A percentile compares a stretch with the other conserved stretches of the same genome.
Evolutionary conservation across 352 stramenopile species (phyloP).

Genomic region (Phytophthora parvispora): DNA sequence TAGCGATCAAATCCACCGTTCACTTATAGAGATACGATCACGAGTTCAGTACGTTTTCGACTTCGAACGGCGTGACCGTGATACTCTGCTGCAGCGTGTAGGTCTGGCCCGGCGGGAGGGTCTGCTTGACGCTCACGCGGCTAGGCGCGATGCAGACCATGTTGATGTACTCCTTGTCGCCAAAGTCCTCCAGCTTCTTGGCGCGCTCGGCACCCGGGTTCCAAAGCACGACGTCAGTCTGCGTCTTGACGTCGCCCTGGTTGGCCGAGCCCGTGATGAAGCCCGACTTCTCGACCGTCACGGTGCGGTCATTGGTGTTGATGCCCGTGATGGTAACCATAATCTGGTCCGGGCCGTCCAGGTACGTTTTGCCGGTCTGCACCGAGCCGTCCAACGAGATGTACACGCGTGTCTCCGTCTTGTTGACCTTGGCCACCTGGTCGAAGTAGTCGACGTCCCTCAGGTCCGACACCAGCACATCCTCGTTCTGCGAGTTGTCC

Average conservation of each 20-base stretch:
- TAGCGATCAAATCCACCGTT: too few species aligned
- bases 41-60: conserved; percentile 3
- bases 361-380: conserved; percentile 92
- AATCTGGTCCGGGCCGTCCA: conserved; percentile 64
- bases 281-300: conserved; percentile 74
- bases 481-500: conserved; percentile 70
- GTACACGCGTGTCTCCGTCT: conserved; percentile 63
- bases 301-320: conserved; percentile 52
- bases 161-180: conserved; percentile 93
- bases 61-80: conserved; percentile 25
- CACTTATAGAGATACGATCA: too few species aligned
- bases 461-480: conserved; percentile 83
- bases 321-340: conserved; percentile 62
- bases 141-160: conserved; percentile 98
- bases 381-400: conserved; percentile 40
- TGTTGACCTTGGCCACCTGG: conserved; percentile 83
- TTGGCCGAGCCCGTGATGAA: conserved; percentile 44
- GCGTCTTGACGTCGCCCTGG: conserved; percentile 25
- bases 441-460: conserved; percentile 88
- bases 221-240: conserved; percentile 91
- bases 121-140: conserved; percentile 62
- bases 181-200: conserved; percentile 94
- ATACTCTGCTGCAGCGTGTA: conserved; percentile 52
- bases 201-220: conserved; percentile 95
- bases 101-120: conserved; percentile 54